phyloP scores from a whole-genome alignment of 495 filamentous ascomycete genomes.

The Chaetomidium leptoderma region DNA sequence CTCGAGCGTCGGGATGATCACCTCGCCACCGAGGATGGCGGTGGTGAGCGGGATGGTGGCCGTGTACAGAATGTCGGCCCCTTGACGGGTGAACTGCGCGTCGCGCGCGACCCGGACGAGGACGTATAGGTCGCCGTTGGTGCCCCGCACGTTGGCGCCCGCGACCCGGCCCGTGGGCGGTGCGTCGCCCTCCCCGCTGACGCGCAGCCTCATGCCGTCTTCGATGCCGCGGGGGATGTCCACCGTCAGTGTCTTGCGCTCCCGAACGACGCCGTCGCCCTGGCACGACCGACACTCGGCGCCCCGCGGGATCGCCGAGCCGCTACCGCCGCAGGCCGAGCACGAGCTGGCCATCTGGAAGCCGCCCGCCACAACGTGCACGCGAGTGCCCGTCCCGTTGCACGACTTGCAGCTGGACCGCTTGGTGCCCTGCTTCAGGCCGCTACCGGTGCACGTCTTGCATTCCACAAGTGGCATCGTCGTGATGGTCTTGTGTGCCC shows the following conservation, averaged over 20 bases:
- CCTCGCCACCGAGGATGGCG: constrained; percentile 84
- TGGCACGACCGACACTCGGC: constrained; percentile 72
- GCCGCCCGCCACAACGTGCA: constrained; percentile 83
- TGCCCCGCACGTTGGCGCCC: constrained; percentile 53
- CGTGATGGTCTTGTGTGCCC: constrained; percentile 68
- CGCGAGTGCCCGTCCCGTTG: constrained; percentile 77
- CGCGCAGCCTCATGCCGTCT: constrained; percentile 84
- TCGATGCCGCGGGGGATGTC: constrained; percentile 94
- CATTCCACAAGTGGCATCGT: constrained; percentile 76
- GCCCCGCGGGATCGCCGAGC: constrained; percentile 65
- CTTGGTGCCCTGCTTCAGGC: constrained; percentile 75
- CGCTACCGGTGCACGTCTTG: constrained; percentile 73
- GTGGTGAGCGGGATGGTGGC: constrained; percentile 89
- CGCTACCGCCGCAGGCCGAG: constrained; percentile 69
- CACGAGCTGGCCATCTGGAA: constrained; percentile 96
- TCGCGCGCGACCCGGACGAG: constrained; percentile 78
- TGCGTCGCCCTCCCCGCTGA: constrained; percentile 80
- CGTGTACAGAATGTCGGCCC: constrained; percentile 88
- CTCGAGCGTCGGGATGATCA: constrained; percentile 83
- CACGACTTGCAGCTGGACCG: constrained; percentile 71
- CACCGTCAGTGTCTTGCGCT: constrained; percentile 71
- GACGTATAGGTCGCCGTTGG: constrained; percentile 82
- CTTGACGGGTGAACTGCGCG: constrained; percentile 75
- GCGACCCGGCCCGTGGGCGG: constrained; percentile 64
- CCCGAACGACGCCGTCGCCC: constrained; percentile 73